These are phyloP conservation scores for Peniophora sp. DNA, from an alignment of 1,284 basidiomycete species.

Conservation along the genomic window DNA sequence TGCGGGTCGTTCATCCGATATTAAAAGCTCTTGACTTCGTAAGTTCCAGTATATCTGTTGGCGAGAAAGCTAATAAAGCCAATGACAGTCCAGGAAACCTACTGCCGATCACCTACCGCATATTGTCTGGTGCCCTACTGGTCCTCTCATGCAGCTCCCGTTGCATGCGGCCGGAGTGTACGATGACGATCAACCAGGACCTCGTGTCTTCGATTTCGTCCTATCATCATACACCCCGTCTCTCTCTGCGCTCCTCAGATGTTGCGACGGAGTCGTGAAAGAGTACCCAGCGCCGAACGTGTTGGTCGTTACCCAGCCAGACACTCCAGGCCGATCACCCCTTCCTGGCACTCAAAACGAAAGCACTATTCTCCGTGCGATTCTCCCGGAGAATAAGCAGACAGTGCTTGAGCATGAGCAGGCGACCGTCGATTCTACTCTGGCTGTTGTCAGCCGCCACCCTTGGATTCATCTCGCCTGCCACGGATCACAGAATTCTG, in stretches of 20 bases:
- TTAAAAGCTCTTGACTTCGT: too few relatives aligned
- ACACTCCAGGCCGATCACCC: background rate
- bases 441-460: background rate
- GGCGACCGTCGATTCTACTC: background rate
- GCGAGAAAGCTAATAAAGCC: too few relatives aligned
- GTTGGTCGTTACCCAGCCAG: background rate
- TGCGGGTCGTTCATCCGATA: too few relatives aligned
- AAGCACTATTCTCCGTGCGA: background rate
- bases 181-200: background rate
- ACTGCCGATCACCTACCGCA: background rate
- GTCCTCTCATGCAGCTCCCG: background rate
- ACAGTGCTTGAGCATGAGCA: background rate
- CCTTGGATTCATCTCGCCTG: background rate
- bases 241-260: background rate
- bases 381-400: background rate
- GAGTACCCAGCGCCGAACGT: background rate
- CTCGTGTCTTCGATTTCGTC: background rate
- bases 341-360: background rate
- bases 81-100: too few relatives aligned
- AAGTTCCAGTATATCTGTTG: too few relatives aligned
- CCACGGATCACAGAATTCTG: background rate
- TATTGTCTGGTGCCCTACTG: background rate
- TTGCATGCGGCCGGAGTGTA: background rate
- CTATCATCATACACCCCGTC: background rate
- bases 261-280: background rate